These are phyloP conservation scores for Leptomonas pyrrhocoris DNA, from an alignment of 208 protist species.

Conservation along the genomic window DNA sequence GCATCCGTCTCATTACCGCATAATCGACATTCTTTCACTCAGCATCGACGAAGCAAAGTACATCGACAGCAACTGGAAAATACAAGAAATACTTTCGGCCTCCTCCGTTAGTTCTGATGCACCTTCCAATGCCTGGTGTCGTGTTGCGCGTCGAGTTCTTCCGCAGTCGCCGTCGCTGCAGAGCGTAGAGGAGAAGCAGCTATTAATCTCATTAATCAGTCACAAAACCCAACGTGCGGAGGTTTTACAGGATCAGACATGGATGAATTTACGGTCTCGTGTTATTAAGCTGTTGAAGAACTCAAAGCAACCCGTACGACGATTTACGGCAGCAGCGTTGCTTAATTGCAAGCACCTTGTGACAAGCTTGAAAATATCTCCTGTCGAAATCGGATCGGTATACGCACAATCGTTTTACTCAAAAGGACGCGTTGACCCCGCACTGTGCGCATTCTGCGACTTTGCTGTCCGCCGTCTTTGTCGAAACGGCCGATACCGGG, in stretches of 20 bases:
- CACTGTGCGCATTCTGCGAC: slow-evolving; percentile 38
- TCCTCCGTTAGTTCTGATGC: background rate
- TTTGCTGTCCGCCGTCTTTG: slow-evolving; percentile 36
- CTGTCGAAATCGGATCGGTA: background rate
- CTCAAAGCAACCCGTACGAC: background rate
- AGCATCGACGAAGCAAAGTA: slow-evolving; percentile 13
- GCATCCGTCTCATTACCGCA: slow-evolving; percentile 32
- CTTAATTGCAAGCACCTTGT: slow-evolving; percentile 2
- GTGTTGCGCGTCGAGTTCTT: slow-evolving; percentile 11
- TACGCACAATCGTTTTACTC: slow-evolving; percentile 46
- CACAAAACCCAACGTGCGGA: background rate
- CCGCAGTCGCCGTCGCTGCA: slow-evolving; percentile 18
- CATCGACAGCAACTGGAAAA: slow-evolving; percentile 19
- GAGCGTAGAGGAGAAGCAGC: slow-evolving; percentile 16
- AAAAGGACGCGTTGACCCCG: slow-evolving; percentile 18
- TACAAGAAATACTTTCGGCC: background rate
- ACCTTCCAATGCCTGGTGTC: background rate
- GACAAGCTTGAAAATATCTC: background rate
- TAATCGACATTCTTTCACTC: slow-evolving; percentile 26
- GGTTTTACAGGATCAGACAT: background rate
- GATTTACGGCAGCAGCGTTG: slow-evolving; percentile 2
- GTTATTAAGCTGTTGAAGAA: background rate
- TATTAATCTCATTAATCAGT: slow-evolving; percentile 12
- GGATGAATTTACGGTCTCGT: background rate
- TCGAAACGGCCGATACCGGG: slow-evolving; percentile 25